phyloP scores from a whole-genome alignment of 1,284 basidiomycete genomes.

The Cerrena zonata region DNA sequence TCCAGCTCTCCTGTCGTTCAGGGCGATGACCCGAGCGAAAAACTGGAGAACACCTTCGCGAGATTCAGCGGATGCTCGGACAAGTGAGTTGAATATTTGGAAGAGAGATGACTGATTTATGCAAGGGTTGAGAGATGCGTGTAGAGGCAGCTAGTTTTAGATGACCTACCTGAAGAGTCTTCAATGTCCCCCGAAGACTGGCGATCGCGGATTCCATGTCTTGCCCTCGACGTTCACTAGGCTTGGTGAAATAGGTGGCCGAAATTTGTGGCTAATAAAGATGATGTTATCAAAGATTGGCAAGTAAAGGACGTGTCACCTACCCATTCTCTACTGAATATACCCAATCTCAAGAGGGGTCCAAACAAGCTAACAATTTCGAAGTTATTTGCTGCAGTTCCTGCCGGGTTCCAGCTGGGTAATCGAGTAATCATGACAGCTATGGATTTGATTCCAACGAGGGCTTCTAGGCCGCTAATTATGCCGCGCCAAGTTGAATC shows the following conservation, averaged over 20 bases:
- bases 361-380: conserved; percentile 71
- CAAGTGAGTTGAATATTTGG: conserved; percentile 82
- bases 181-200: conserved; percentile 76
- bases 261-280: conserved; percentile 67
- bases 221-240: conserved; percentile 64
- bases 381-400: conserved; percentile 54
- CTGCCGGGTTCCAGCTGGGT: conserved; percentile 63
- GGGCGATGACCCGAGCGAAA: conserved; percentile 67
- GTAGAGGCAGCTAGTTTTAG: not conserved
- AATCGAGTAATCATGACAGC: conserved; percentile 74
- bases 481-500: conserved; percentile 83
- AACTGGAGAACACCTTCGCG: conserved; percentile 84
- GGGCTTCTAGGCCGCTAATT: conserved; percentile 73
- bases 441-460: conserved; percentile 79
- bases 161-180: conserved; percentile 70
- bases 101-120: conserved; percentile 67
- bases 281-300: not conserved
- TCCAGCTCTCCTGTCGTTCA: conserved; percentile 85
- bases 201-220: conserved; percentile 83
- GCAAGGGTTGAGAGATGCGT: not conserved
- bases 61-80: conserved; percentile 75
- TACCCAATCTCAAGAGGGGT: conserved; percentile 73
- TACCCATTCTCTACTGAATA: conserved; percentile 86
- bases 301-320: conserved; percentile 24
- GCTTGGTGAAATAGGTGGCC: conserved; percentile 77